Evolutionary conservation across 345 rosid genomes (phyloP).

Genomic region (Cardamine chenopodiifolia): DNA sequence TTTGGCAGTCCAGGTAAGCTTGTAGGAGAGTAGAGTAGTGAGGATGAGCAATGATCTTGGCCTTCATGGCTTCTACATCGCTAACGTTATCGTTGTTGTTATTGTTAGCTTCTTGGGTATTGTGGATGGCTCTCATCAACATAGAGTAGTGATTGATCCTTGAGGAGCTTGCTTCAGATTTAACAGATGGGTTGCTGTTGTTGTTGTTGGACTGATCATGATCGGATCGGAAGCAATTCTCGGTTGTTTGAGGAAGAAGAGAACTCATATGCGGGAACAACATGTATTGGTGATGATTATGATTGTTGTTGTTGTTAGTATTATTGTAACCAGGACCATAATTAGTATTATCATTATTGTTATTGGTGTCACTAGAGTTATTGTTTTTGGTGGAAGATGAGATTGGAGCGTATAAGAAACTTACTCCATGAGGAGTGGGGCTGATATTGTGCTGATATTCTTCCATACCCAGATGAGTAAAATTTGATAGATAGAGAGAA

Average conservation of each 20-base stretch:
- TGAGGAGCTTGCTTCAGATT: conserved; percentile 70
- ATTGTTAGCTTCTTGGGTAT: conserved; percentile 54
- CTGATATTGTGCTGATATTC: conserved; percentile 68
- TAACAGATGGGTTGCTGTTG: conserved; percentile 52
- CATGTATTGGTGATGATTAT: conserved; percentile 40
- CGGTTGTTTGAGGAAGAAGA: conserved; percentile 50
- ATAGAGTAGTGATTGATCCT: conserved; percentile 61
- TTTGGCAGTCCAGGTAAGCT: conserved; percentile 97
- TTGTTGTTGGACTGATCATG: conserved; percentile 41
- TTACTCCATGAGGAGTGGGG: conserved; percentile 57
- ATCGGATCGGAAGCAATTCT: conserved; percentile 60
- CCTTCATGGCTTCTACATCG: conserved; percentile 74
- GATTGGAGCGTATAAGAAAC: conserved; percentile 70
- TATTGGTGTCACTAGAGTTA: conserved; percentile 34
- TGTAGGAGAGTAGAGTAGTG: conserved; percentile 83
- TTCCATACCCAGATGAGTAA: conserved; percentile 59
- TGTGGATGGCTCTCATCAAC: conserved; percentile 53
- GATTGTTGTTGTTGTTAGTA: conserved; percentile 23
- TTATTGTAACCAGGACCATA: conserved; percentile 37
- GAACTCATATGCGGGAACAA: conserved; percentile 44
- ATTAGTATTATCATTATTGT: conserved; percentile 36
- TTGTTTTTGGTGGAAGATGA: conserved; percentile 62
- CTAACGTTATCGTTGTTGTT: conserved; percentile 40
- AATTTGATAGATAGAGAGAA: conserved; percentile 28
- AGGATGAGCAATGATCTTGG: conserved; percentile 93